A percentile compares a stretch with the other conserved stretches of the same genome.
Evolutionary conservation across 345 rosid species (phyloP).

Genomic region (Psidium guajava): DNA sequence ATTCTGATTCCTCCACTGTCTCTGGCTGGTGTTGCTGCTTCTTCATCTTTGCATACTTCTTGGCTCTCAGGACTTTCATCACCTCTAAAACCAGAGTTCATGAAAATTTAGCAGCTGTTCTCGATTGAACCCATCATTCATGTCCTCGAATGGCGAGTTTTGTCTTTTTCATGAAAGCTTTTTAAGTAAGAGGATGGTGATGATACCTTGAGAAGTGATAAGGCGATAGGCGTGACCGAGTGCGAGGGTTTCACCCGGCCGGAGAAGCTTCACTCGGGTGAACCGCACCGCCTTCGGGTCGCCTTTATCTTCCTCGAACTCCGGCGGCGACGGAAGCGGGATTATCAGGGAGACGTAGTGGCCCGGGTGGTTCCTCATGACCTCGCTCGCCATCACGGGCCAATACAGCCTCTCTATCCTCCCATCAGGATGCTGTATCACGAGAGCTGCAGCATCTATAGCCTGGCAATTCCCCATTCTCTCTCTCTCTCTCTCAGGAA

Average conservation of each 20-base stretch:
- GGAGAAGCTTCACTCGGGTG: constrained; percentile 89
- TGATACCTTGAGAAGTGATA: constrained; percentile 79
- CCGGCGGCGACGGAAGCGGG: constrained; percentile 49
- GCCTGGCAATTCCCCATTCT: constrained; percentile 96
- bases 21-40: constrained; percentile 43
- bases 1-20: constrained; percentile 18
- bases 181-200: not conserved
- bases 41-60: constrained; percentile 65
- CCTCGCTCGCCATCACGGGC: constrained; percentile 55
- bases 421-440: constrained; percentile 82
- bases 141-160: not conserved
- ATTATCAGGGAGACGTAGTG: constrained; percentile 91
- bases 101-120: not conserved
- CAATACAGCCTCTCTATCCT: constrained; percentile 72
- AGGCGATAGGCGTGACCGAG: constrained; percentile 97
- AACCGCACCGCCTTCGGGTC: constrained; percentile 27
- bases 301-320: not conserved
- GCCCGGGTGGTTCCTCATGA: constrained; percentile 79
- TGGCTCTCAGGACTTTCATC: constrained; percentile 69
- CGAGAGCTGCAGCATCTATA: constrained; percentile 90
- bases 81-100: constrained; percentile 38
- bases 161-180: not conserved
- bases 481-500: not conserved
- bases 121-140: not conserved
- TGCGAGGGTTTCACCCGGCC: constrained; percentile 66